Base-by-base conservation (phyloP, 371 early-diverging fungal species). In the Lichtheimia ramosa region DNA sequence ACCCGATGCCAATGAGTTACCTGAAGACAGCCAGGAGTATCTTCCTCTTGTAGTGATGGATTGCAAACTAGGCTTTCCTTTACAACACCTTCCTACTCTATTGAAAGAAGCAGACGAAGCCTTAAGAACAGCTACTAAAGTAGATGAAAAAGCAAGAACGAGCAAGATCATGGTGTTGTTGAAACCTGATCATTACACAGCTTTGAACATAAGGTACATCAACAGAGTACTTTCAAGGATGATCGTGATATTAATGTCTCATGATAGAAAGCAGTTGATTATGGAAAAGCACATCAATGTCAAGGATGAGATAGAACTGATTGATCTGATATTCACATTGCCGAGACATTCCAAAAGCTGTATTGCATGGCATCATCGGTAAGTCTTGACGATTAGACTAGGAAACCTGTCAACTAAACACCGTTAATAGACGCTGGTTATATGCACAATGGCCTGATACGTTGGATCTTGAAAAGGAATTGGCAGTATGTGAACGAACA, bases 141-240 rank as follows among this genome's bases (percentile, higher is more conserved):
- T n/a, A 3, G 12, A 7, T n/a, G 5, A 24, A 13, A 42, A n/a
- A 14, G 70, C 74, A 28, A 61, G 68, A 25, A 68, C 68, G 23
- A 74, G 70, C 2, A 48, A 69, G 43, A 52, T 71, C 6, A 66
- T 85, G 75, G 63, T 81, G 54, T 51, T 81, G 8, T 50, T 85
- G 24, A 82, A 81, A 51, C 85, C 85, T 28, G 85, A 85, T 18
- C 75, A 82, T 14, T 82, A 79, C 56, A 79, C 73, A 25, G 85
- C 83, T 5, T 69, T 79, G 72, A 85, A 85, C 58, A 64, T 64
- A 25, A 76, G 85, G 84, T 82, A 71, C 24, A n/a, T n/a, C 23
- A 48, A 15, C 10, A 8, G 0, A 10, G 28, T 3, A 8, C 0
- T 34, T 8, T 2, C 6, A 34, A 34, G 34, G 2, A 34, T 8